These are phyloP conservation scores for Tillandsia fasciculata DNA, from an alignment of 176 grass and related monocot species.

Conservation along the genomic window DNA sequence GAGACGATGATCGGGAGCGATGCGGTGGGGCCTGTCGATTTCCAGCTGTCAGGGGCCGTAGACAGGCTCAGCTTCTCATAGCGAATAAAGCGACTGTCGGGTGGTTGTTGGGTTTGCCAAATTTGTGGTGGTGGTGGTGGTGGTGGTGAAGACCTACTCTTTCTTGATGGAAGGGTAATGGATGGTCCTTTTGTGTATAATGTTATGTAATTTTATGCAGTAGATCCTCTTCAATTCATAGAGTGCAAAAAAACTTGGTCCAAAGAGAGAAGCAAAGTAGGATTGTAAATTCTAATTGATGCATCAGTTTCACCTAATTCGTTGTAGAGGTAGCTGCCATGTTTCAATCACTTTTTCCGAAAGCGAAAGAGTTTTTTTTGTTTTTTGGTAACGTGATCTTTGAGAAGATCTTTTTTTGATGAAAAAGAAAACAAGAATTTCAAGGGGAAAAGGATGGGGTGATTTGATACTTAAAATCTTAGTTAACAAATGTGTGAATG, in stretches of 20 bases:
- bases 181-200: conserved; percentile 5
- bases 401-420: not conserved
- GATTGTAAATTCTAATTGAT: not conserved
- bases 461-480: too few species aligned
- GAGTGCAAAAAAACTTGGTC: not conserved
- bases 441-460: too few species aligned
- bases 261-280: too few species aligned
- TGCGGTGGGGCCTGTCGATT: conserved; percentile 22
- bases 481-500: too few species aligned
- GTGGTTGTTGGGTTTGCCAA: not conserved
- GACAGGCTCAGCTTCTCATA: conserved; percentile 76
- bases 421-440: not conserved
- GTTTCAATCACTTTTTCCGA: not conserved
- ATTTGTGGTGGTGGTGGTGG: conserved; percentile 1
- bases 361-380: not conserved
- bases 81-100: conserved; percentile 10
- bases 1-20: conserved; percentile 31
- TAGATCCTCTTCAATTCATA: not conserved
- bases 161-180: conserved; percentile 1
- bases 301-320: conserved; percentile 2
- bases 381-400: not conserved
- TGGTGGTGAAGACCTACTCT: not conserved
- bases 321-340: not conserved
- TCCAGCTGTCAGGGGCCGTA: conserved; percentile 30
- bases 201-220: not conserved